These are phyloP conservation scores for Castanea mollissima DNA, from an alignment of 306 rosid genomes.

Conservation along the genomic window DNA sequence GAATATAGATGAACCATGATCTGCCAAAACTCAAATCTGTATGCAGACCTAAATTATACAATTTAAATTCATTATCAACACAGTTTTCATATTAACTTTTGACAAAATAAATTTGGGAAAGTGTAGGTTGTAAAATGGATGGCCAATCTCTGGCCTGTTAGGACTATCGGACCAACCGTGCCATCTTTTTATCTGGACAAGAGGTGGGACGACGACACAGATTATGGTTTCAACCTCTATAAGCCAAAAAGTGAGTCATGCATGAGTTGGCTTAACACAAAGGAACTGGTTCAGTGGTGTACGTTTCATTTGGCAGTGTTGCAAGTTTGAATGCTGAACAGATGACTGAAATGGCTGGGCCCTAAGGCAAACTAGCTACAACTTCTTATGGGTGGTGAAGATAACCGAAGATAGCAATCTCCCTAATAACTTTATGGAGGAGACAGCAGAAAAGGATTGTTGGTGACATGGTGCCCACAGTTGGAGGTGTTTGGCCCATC, in stretches of 20 bases:
- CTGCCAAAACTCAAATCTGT: neutral
- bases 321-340: neutral
- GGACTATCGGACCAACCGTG: conserved; percentile 13
- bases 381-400: conserved; percentile 17
- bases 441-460: neutral
- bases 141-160: neutral
- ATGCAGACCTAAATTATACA: neutral
- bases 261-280: conserved; percentile 10
- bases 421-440: neutral
- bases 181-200: conserved; percentile 19
- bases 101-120: neutral
- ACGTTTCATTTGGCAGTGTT: conserved; percentile 25
- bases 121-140: conserved; percentile 15
- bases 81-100: neutral
- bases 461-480: conserved; percentile 13
- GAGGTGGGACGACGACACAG: conserved; percentile 4
- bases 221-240: neutral
- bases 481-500: conserved; percentile 13
- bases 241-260: neutral
- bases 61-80: neutral
- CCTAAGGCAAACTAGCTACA: neutral
- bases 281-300: conserved; percentile 8
- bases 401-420: conserved; percentile 9
- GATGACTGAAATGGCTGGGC: conserved; percentile 23
- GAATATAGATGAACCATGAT: no score